phyloP scores from a whole-genome alignment of 345 rosid genomes.

The Acer yangbiense region DNA sequence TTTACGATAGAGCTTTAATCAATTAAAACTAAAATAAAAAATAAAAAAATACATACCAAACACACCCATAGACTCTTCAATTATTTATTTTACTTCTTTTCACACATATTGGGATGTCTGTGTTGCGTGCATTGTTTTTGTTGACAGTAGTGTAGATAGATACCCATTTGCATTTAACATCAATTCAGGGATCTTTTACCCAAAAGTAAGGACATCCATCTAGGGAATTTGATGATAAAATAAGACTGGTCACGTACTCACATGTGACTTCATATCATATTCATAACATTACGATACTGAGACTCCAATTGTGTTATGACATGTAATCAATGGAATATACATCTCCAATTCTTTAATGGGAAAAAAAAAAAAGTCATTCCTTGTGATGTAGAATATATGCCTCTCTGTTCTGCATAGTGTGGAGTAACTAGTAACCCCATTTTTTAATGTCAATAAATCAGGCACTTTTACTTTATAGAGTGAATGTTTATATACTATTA shows the following conservation, averaged over 20 bases:
- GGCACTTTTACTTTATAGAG: neutral
- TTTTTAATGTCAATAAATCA: neutral
- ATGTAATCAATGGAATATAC: neutral
- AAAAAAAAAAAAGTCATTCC: neutral
- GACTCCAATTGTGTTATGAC: neutral
- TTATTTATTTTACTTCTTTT: constrained; percentile 9
- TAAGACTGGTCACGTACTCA: constrained; percentile 9
- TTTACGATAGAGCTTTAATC: no score
- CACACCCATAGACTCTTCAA: neutral
- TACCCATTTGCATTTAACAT: neutral
- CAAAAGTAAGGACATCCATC: neutral
- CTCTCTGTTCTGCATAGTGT: neutral
- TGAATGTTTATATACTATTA: neutral
- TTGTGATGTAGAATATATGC: neutral
- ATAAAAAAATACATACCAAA: no score
- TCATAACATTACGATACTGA: no score
- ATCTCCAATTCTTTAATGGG: neutral
- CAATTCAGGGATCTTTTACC: constrained; percentile 5
- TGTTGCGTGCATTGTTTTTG: neutral
- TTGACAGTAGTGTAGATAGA: neutral
- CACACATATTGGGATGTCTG: neutral
- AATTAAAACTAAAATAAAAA: no score
- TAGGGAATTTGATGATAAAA: constrained; percentile 16
- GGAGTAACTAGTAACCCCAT: no score
- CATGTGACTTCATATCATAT: constrained; percentile 19